Evolutionary conservation across 2,329 filamentous ascomycete species (phyloP).

Genomic region (Paraphoma chrysanthemicola): DNA sequence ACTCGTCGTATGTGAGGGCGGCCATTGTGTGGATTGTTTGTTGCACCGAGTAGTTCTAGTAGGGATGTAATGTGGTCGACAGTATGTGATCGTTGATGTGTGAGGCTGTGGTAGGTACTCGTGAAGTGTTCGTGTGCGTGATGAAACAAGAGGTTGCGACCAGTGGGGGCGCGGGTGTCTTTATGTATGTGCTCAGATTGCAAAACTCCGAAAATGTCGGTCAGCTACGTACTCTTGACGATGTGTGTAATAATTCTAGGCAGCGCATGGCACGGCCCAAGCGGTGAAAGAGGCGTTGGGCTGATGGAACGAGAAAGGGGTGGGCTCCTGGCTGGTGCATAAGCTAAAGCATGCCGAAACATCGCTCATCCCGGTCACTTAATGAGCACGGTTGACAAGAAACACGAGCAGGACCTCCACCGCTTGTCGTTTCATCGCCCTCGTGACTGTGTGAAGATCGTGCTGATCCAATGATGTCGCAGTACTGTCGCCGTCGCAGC

Average conservation of each 20-base stretch:
- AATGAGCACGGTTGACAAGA: constrained; percentile 40
- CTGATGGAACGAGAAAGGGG: constrained; percentile 48
- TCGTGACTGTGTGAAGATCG: constrained; percentile 49
- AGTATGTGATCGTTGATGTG: constrained; percentile 14
- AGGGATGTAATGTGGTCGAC: constrained; percentile 11
- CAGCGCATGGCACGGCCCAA: constrained; percentile 45
- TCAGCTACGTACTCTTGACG: constrained; percentile 50
- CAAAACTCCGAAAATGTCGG: constrained; percentile 46
- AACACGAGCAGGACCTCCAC: constrained; percentile 45
- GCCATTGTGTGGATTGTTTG: constrained; percentile 35
- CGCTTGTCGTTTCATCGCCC: constrained; percentile 49
- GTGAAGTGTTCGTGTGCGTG: constrained; percentile 32
- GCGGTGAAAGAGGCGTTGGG: constrained; percentile 50
- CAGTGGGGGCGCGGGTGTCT: constrained; percentile 43
- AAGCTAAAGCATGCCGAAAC: constrained; percentile 46
- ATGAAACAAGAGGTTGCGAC: constrained; percentile 41
- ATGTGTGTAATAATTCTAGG: constrained; percentile 49
- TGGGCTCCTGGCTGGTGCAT: constrained; percentile 47
- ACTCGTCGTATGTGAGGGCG: constrained; percentile 47
- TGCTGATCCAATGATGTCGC: constrained; percentile 43
- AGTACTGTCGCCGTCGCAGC: constrained; percentile 28
- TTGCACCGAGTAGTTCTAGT: constrained; percentile 12
- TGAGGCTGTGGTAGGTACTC: constrained; percentile 23
- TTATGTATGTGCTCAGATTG: constrained; percentile 50
- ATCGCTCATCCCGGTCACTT: constrained; percentile 46